These are phyloP conservation scores for Termitomyces sp. DNA, from an alignment of 768 basidiomycete genomes.

Conservation along the genomic window DNA sequence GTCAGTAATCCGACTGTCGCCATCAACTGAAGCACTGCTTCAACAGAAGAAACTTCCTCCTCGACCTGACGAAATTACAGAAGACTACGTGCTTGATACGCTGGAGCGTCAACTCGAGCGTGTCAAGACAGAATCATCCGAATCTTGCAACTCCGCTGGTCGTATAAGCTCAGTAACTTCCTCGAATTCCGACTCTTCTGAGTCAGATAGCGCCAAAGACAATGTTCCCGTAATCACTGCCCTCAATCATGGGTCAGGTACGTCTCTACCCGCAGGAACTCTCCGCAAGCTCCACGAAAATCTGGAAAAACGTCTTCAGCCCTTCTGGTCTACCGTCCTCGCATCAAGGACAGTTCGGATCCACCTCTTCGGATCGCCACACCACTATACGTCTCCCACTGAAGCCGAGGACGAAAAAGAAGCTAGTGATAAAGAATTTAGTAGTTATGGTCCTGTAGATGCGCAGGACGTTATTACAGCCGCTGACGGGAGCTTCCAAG, in stretches of 20 bases:
- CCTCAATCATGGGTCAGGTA: slow-evolving; percentile 8
- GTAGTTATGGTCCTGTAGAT: slow-evolving; percentile 43
- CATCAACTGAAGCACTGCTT: slow-evolving; percentile 50
- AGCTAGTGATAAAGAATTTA: slow-evolving; percentile 24
- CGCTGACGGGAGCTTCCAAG: slow-evolving; percentile 72
- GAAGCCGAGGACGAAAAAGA: slow-evolving; percentile 25
- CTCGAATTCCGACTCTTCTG: slow-evolving; percentile 13
- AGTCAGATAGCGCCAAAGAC: background rate
- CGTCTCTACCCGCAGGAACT: slow-evolving; percentile 23
- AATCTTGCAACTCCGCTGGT: background rate
- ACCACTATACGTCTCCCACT: slow-evolving; percentile 19
- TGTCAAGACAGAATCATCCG: slow-evolving; percentile 25
- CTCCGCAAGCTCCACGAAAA: slow-evolving; percentile 66
- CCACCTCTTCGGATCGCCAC: slow-evolving; percentile 50
- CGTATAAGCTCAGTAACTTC: slow-evolving; percentile 18
- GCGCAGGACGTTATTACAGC: slow-evolving; percentile 52
- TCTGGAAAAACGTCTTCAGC: slow-evolving; percentile 69
- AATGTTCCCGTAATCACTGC: background rate
- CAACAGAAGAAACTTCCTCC: slow-evolving; percentile 49
- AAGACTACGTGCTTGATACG: slow-evolving; percentile 53
- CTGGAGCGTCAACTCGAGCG: slow-evolving; percentile 52
- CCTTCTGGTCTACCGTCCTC: slow-evolving; percentile 79
- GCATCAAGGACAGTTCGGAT: slow-evolving; percentile 60
- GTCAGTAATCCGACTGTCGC: slow-evolving; percentile 22
- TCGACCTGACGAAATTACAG: slow-evolving; percentile 54